Percentiles rank a stretch among this genome's conserved stretches.
These are phyloP conservation scores for Spinacia oleracea DNA, from an alignment of 179 eudicot genomes.

Conservation along the genomic window DNA sequence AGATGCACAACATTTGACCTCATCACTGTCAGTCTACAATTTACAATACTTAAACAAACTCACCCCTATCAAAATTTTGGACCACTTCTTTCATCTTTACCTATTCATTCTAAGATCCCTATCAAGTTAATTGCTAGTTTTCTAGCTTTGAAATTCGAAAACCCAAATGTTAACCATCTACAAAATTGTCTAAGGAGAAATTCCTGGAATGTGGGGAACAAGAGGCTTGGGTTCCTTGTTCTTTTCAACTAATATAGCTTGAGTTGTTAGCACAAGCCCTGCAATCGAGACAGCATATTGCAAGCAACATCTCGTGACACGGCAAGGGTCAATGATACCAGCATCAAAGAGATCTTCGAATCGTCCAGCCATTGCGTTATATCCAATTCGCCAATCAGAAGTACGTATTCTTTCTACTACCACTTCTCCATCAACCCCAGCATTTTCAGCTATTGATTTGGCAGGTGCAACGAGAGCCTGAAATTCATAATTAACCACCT, in stretches of 20 bases:
- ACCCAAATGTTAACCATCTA: not conserved
- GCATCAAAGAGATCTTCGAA: constrained; percentile 76
- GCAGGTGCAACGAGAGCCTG: constrained; percentile 97
- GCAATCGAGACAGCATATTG: constrained; percentile 89
- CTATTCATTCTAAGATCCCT: not conserved
- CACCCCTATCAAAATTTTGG: constrained; percentile 6
- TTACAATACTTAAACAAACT: not conserved
- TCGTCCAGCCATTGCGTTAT: constrained; percentile 71
- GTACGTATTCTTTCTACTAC: constrained; percentile 58
- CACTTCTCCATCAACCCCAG: constrained; percentile 82
- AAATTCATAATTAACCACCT: constrained; percentile 25
- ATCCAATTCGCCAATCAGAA: constrained; percentile 67
- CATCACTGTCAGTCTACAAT: not conserved
- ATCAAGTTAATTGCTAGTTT: not conserved
- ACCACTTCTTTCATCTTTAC: not conserved
- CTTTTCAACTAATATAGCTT: constrained; percentile 79
- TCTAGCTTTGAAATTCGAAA: not conserved
- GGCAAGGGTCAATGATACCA: constrained; percentile 83
- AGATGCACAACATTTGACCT: not conserved
- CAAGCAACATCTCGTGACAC: constrained; percentile 73
- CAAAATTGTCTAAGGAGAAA: constrained; percentile 40
- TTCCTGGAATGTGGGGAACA: constrained; percentile 75
- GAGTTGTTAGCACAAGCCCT: constrained; percentile 76
- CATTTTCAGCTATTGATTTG: constrained; percentile 72
- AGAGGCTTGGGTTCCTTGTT: constrained; percentile 53